Percentiles rank a stretch among this genome's conserved stretches.
Conservation (phyloP, 495 filamentous ascomycete genomes). For the Neurospora cerealis region DNA sequence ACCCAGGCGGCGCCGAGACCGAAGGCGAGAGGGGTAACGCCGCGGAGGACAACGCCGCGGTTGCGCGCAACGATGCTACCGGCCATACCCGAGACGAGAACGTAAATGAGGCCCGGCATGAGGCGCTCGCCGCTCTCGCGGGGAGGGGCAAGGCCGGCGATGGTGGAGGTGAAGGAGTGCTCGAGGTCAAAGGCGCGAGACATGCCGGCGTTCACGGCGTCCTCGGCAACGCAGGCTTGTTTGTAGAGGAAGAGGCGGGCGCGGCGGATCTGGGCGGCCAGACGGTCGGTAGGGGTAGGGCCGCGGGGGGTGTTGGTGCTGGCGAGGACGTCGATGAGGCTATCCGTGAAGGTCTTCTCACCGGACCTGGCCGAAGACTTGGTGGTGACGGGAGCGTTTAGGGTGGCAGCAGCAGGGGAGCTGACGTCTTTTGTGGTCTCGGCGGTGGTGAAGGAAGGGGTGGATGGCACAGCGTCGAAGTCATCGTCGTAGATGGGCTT, state of each 20-base stretch:
- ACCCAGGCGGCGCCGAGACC: slow-evolving; percentile 65
- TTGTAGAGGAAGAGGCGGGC: slow-evolving; percentile 73
- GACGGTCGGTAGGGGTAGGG: slow-evolving; percentile 81
- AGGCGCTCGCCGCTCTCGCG: slow-evolving; percentile 73
- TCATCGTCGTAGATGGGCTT: slow-evolving; percentile 91
- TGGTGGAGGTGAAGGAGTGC: slow-evolving; percentile 70
- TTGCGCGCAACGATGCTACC: slow-evolving; percentile 82
- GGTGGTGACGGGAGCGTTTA: not conserved
- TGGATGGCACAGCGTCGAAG: slow-evolving; percentile 35
- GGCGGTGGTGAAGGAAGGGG: slow-evolving; percentile 10
- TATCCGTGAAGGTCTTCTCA: slow-evolving; percentile 8
- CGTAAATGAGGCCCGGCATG: slow-evolving; percentile 78
- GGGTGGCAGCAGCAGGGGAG: slow-evolving; percentile 12
- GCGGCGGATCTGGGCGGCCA: slow-evolving; percentile 71
- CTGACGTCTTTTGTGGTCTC: slow-evolving; percentile 23
- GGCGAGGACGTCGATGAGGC: not conserved
- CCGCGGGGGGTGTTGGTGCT: slow-evolving; percentile 28
- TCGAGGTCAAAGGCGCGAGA: slow-evolving; percentile 69
- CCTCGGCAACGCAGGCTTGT: slow-evolving; percentile 61
- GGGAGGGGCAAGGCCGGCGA: slow-evolving; percentile 77
- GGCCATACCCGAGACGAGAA: slow-evolving; percentile 85
- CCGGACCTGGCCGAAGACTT: not conserved
- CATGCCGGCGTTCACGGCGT: slow-evolving; percentile 65
- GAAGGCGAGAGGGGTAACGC: slow-evolving; percentile 57
- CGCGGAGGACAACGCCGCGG: slow-evolving; percentile 69